Evolutionary conservation across 2,329 filamentous ascomycete genomes (phyloP), one percentile per base, ranked within the genome.

Genomic region (Fusarium multiceps): DNA sequence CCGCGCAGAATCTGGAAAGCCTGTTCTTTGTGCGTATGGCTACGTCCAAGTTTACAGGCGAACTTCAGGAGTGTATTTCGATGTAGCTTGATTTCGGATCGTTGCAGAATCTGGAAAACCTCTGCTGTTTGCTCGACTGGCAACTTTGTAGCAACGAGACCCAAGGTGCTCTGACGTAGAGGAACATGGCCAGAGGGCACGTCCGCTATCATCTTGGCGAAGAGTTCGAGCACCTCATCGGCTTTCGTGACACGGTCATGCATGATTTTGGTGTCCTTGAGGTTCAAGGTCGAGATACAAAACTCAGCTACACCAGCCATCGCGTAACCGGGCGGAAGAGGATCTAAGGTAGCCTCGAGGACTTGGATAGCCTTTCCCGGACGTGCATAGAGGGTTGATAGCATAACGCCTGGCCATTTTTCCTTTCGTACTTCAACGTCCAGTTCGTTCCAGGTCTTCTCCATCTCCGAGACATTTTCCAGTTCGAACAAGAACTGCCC

Each of bases 61-160:
- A 87, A 81, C 3, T 86, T 83, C 4, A 87, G 73, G 18, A 80
- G 75, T 0, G 86, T 88, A 63, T 84, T 76, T 12, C 70, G 66
- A 46, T 83, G 80, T 7, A 86, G 61, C 7, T 68, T 66, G 27
- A 79, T 75, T 1, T 67, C 60, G 10, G 74, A 67, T 20, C 68
- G 60, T 8, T 65, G 57, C 11, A 86, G 68, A 11, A 79, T 74
- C 5, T 69, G 60, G 59, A 82, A 82, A 2, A 86, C 72, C 13
- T 79, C 73, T 73, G 69, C 51, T 42, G 76, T 61, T 60, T 80
- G 79, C 23, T 76, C 73, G 10, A 60, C 61, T 2, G 77, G 75
- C 6, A 82, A 61, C 6, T 72, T 66, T n/a, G 69, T 67, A 2
- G 78, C 76, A 20, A 80, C 59, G 10, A 77, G 55, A 4, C 78